phyloP scores from a whole-genome alignment of 75 land plant genomes.

The Sequoiadendron giganteum region DNA sequence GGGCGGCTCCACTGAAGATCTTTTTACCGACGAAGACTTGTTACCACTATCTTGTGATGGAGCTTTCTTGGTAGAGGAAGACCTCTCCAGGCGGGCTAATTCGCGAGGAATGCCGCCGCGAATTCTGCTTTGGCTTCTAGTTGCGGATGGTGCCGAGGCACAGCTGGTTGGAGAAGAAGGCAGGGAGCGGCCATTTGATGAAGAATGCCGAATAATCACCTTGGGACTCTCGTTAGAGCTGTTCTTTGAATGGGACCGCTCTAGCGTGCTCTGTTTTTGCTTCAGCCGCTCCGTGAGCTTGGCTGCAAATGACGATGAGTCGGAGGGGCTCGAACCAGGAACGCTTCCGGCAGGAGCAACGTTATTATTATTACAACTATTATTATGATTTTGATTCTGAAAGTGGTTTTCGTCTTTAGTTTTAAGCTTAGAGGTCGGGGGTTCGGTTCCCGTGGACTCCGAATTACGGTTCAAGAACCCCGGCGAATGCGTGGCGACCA shows the following conservation, averaged over 20 bases:
- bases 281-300: conserved; percentile 35
- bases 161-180: conserved; percentile 66
- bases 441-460: conserved; percentile 13
- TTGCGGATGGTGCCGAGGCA: conserved; percentile 45
- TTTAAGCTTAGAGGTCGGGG: background rate
- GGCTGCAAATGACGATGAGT: conserved; percentile 25
- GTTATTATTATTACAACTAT: background rate
- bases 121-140: conserved; percentile 44
- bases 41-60: conserved; percentile 20
- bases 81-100: conserved; percentile 4
- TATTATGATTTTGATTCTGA: background rate
- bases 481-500: conserved; percentile 56
- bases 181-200: conserved; percentile 33
- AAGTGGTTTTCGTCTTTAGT: conserved; percentile 9
- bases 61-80: conserved; percentile 12
- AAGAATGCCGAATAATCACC: conserved; percentile 8
- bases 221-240: background rate
- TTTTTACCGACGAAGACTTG: conserved; percentile 25
- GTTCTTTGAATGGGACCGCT: conserved; percentile 6
- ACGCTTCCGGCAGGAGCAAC: background rate
- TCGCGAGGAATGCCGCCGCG: conserved; percentile 6
- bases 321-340: conserved; percentile 4
- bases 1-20: conserved; percentile 14
- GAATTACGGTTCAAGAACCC: conserved; percentile 38
- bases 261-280: conserved; percentile 20